These are phyloP conservation scores for Phytophthora capsici DNA, from an alignment of 352 stramenopile species.

Conservation along the genomic window DNA sequence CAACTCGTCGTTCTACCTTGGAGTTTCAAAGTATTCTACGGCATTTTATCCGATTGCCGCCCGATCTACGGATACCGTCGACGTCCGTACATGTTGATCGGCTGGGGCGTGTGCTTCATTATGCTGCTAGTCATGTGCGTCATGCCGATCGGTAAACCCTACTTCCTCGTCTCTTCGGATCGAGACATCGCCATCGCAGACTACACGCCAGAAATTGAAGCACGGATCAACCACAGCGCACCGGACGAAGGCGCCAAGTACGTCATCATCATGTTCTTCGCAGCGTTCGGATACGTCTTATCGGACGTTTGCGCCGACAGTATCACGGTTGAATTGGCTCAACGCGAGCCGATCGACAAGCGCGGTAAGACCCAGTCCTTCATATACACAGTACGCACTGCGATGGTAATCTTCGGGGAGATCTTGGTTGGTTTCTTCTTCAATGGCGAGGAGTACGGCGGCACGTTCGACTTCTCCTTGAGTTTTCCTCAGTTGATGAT, in stretches of 20 bases:
- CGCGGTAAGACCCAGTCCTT: constrained; percentile 46
- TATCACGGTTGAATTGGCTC: constrained; percentile 38
- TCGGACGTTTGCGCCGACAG: constrained; percentile 74
- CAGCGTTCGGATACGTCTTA: constrained; percentile 75
- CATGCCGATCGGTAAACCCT: constrained; percentile 51
- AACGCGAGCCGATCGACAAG: constrained; percentile 46
- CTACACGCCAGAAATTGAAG: constrained; percentile 28
- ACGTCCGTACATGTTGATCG: constrained; percentile 67
- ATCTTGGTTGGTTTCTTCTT: constrained; percentile 47
- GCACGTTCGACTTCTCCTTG: constrained; percentile 54
- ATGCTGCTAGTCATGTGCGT: constrained; percentile 53
- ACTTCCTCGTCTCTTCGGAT: constrained; percentile 37
- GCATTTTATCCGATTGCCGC: constrained; percentile 45
- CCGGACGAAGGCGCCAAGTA: constrained; percentile 46
- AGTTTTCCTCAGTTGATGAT: constrained; percentile 56
- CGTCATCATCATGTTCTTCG: constrained; percentile 73
- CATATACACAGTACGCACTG: constrained; percentile 52
- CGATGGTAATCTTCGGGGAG: constrained; percentile 40
- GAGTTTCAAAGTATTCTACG: constrained; percentile 18
- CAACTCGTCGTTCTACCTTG: constrained; percentile 44
- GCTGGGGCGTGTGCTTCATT: constrained; percentile 48
- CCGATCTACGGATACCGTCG: constrained; percentile 59
- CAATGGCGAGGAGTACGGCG: constrained; percentile 62
- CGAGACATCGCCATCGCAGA: constrained; percentile 18
- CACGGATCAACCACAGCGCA: constrained; percentile 43